Evolutionary conservation across 1,139 yeast genomes (phyloP), one percentile per base, ranked within the genome.

Genomic region (Wickerhamomyces sp.): DNA sequence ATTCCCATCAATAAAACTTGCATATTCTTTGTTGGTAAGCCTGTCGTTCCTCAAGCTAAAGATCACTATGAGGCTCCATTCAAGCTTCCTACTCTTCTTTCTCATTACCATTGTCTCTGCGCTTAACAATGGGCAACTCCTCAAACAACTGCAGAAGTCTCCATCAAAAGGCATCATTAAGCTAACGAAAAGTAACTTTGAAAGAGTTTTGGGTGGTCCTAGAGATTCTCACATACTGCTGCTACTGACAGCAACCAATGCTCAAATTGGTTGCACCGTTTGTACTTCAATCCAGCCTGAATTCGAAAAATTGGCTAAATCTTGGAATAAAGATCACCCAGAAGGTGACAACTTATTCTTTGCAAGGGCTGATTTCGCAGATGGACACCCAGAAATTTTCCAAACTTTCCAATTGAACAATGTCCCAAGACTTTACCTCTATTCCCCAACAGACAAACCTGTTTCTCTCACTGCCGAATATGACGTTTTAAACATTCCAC

Each of bases 341-440:
- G 64, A 63, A 15, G 67, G 64, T 38, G 46, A 55, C 17, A 55
- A 62, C 4, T 61, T 89, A 25, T 78, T 73, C 61, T 86, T 91
- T 57, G 83, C 85, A 20, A 64, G 69, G 36, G 77, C 95, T 8
- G 96, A 89, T 52, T 79, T 85, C 52, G 61, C 69, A 35, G 75
- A 75, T 28, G 61, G 69, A 23, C 66, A 75, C 29, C 65, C 68
- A 45, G 65, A 64, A 37, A 68, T 70, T 46, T 87, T 82, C 67
- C 68, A 65, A 52, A 57, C 57, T 30, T 65, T 79, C 55, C 66
- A 72, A 26, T 64, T 91, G 49, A 74, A 75, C 49, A 78, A 78
- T 41, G 95, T 91, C 26, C 98, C 98, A 24, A 80, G 84, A 53
- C 55, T 88, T 30, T 80, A 70, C 59, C 61, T 80, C 41, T 82